Evolutionary conservation across 805 yeast species (phyloP), one percentile per base, ranked within the genome.

Genomic region (Metschnikowia lochheadii): DNA sequence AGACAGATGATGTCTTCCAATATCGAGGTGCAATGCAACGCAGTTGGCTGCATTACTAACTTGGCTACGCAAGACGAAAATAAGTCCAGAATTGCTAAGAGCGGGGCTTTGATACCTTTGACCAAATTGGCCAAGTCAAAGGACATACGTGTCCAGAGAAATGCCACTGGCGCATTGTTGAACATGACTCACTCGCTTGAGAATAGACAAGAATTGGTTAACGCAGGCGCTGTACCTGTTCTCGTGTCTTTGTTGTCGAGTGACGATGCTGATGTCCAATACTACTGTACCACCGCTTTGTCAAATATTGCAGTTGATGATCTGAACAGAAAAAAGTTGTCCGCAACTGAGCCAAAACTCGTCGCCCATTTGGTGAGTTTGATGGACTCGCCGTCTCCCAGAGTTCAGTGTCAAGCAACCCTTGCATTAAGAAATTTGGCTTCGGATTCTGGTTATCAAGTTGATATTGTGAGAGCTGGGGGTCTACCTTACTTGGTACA

Each of bases 331-430:
- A 87, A 86, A 66, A 87, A 87, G 63, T 77, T 94, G 58, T 82
- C 97, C 2, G 85, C 89, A 53, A 88, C 96, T 4, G 98, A 94
- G 70, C 97, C 97, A 13, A 85, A 89, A 62, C 78, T 94, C 56
- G 97, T 94, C 11, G 75, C 85, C 53, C 94, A 89, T 65, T 78
- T 94, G 56, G 97, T 94, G 26, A 81, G 81, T 56, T 78, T 94
- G 57, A 92, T 94, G 98, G 95, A 89, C 64, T 87, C 96, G 2
- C 85, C 90, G 11, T 83, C 94, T 42, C 92, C 97, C 35, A 80
- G 98, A 60, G 97, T 94, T 34, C 97, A 94, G 70, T 94, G 99
- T 70, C 99, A 94, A 73, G 98, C 99, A 0, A 95, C 99, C 4
- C 77, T 94, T 55, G 99, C 98, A 1, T 77, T 94, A 59, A 82